Evolutionary conservation across 2,329 filamentous ascomycete species (phyloP).

Genomic region (Botryotinia convoluta): DNA sequence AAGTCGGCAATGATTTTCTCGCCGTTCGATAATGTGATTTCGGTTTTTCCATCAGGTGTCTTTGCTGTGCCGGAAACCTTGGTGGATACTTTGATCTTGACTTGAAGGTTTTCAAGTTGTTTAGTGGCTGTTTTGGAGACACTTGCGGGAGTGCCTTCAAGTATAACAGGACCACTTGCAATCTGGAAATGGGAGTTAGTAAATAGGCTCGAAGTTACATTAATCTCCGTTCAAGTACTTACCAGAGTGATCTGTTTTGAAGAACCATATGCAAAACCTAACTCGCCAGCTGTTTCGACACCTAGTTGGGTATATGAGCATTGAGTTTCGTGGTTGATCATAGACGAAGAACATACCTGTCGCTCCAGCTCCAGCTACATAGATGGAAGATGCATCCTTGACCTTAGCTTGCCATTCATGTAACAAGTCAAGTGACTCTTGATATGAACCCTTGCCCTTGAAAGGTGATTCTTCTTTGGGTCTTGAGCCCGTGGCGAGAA

Average conservation of each 20-base stretch:
- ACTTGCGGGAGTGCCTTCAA: slow-evolving; percentile 28
- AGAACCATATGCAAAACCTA: slow-evolving; percentile 36
- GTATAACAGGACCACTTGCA: slow-evolving; percentile 37
- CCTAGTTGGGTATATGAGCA: slow-evolving; percentile 17
- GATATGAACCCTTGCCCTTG: slow-evolving; percentile 47
- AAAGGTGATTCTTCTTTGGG: slow-evolving; percentile 46
- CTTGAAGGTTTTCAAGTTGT: slow-evolving; percentile 51
- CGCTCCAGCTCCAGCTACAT: slow-evolving; percentile 36
- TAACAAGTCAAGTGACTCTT: slow-evolving; percentile 29
- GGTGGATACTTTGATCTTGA: slow-evolving; percentile 47
- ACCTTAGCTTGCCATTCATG: slow-evolving; percentile 29
- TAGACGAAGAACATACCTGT: slow-evolving; percentile 27
- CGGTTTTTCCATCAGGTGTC: slow-evolving; percentile 46
- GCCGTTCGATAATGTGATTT: slow-evolving; percentile 49
- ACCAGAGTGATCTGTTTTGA: slow-evolving; percentile 35
- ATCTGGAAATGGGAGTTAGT: slow-evolving; percentile 25
- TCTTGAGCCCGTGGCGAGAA: slow-evolving; percentile 53
- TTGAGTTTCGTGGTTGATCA: neutral
- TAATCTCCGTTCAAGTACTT: slow-evolving; percentile 33
- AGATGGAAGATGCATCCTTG: slow-evolving; percentile 32
- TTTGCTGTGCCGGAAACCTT: slow-evolving; percentile 42
- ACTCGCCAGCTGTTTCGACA: slow-evolving; percentile 38
- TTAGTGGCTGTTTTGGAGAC: slow-evolving; percentile 35
- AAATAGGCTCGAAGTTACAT: neutral
- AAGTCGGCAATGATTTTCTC: slow-evolving; percentile 51